These are phyloP conservation scores for Osmozyma mogii DNA, from an alignment of 805 yeast species.

Conservation along the genomic window DNA sequence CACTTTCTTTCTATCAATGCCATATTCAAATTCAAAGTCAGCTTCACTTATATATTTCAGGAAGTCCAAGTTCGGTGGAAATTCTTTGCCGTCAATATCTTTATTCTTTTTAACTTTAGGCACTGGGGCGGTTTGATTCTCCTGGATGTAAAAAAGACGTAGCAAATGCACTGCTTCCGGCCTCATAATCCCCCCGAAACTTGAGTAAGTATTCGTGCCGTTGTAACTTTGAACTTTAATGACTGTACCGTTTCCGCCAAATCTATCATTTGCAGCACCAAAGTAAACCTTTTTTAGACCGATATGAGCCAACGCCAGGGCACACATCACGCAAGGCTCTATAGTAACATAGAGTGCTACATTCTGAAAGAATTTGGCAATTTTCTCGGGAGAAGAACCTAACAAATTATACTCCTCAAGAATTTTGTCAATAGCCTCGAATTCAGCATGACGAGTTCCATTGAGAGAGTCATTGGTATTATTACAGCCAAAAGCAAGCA, in stretches of 20 bases:
- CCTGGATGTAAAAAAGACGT: conserved; percentile 76
- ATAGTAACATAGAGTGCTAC: conserved; percentile 84
- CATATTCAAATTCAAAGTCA: conserved; percentile 47
- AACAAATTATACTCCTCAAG: conserved; percentile 8
- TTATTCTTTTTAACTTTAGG: conserved; percentile 70
- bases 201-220: conserved; percentile 32
- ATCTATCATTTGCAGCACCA: conserved; percentile 92
- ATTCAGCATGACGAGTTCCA: conserved; percentile 92
- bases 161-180: conserved; percentile 78
- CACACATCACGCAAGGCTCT: conserved; percentile 98
- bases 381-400: conserved; percentile 5
- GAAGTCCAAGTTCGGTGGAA: conserved; percentile 54
- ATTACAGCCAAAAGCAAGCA: conserved; percentile 75
- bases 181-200: conserved; percentile 71
- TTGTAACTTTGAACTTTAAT: conserved; percentile 34
- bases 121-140: conserved; percentile 78
- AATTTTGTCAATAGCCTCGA: conserved; percentile 56
- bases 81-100: conserved; percentile 46
- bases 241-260: conserved; percentile 95
- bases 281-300: conserved; percentile 68
- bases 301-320: conserved; percentile 78
- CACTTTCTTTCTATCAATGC: conserved; percentile 20
- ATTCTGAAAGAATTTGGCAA: conserved; percentile 38
- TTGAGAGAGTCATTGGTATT: conserved; percentile 78
- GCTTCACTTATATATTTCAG: conserved; percentile 40